Evolutionary conservation across 2,329 filamentous ascomycete species (phyloP), one percentile per base, ranked within the genome.

Genomic region (Cytospora chrysosperma): DNA sequence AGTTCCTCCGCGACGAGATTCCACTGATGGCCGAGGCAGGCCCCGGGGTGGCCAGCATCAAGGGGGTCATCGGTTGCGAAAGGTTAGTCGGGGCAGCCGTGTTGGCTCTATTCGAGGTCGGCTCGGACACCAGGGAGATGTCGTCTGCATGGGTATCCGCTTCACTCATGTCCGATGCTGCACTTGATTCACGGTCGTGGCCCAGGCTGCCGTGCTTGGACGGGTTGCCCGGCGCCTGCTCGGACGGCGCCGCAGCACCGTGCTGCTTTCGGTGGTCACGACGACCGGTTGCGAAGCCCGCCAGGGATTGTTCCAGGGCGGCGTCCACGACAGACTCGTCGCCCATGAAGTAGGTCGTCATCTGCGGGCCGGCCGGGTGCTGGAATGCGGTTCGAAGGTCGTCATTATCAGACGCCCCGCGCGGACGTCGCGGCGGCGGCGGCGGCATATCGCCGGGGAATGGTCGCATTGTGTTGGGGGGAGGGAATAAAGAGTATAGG

Each of bases 1-100:
- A 85, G 69, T 81, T 79, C 64, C 78, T 77, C 51, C 80, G 77
- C n/a, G 84, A 86, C 15, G 80, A 83, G 12, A 79, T 74, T 59
- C 77, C 80, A 67, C 83, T 85, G 32, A 82, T 70, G 17, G 73
- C 68, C 0, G 80, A 82, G 19, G 72, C 74, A 13, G 76, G 71
- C 47, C 73, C 76, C 12, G 77, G 77, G 10, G 76, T 75, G 12
- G 74, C 76, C 56, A 78, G 73, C 59, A 79, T 74, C 49, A 79
- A 73, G 12, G 81, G 81, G 1, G 80, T 83, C 49, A 79, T 77
- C 9, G 80, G 78, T 61, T 76, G 76, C 19, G 80, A 82, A 43
- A 74, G 69, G 28, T 70, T 72, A 21, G 26, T 63, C 56, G 28
- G 15, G 40, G 47, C 60, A 26, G 50, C 51, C 52, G 43, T 43